Evolutionary conservation across 139 green algal species (phyloP).

Genomic region (Edaphochlamys debaryana): DNA sequence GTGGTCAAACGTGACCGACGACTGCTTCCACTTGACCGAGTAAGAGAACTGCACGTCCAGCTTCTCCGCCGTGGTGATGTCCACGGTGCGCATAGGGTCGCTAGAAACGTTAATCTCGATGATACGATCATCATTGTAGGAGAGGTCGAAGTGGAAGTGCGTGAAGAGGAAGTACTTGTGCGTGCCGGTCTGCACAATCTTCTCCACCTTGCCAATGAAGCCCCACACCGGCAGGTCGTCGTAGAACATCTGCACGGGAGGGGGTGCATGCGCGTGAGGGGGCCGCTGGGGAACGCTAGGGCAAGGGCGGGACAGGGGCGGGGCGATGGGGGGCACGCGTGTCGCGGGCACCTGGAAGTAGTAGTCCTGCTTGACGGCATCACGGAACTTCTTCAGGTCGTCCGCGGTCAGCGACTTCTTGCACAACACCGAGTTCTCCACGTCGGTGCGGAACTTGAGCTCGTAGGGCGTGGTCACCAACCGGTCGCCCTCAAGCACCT

Average conservation of each 20-base stretch:
- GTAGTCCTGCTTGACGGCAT: slow-evolving; percentile 91
- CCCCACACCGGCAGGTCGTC: slow-evolving; percentile 98
- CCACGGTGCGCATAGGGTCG: slow-evolving; percentile 73
- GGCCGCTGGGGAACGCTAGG: too few relatives aligned
- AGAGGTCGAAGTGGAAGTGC: slow-evolving; percentile 95
- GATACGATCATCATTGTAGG: slow-evolving; percentile 86
- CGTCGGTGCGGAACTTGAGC: slow-evolving; percentile 86
- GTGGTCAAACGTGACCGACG: slow-evolving; percentile 73
- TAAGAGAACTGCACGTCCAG: slow-evolving; percentile 83
- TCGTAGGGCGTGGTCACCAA: slow-evolving; percentile 91
- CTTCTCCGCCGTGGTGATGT: slow-evolving; percentile 74
- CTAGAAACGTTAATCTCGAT: slow-evolving; percentile 94
- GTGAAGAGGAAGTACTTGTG: slow-evolving; percentile 87
- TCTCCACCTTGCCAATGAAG: slow-evolving; percentile 91
- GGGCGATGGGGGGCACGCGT: not conserved
- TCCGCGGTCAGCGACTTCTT: slow-evolving; percentile 73
- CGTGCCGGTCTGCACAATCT: slow-evolving; percentile 48
- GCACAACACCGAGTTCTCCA: slow-evolving; percentile 87
- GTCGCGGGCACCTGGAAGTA: slow-evolving; percentile 91
- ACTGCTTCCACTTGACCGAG: slow-evolving; percentile 86
- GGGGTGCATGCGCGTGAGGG: not conserved
- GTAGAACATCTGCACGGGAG: slow-evolving; percentile 83
- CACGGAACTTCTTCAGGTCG: slow-evolving; percentile 86
- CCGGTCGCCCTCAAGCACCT: slow-evolving; percentile 85
- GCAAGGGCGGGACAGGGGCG: not conserved